Conservation (phyloP, 305 asterid genomes). For the Fraxinus baroniana region DNA sequence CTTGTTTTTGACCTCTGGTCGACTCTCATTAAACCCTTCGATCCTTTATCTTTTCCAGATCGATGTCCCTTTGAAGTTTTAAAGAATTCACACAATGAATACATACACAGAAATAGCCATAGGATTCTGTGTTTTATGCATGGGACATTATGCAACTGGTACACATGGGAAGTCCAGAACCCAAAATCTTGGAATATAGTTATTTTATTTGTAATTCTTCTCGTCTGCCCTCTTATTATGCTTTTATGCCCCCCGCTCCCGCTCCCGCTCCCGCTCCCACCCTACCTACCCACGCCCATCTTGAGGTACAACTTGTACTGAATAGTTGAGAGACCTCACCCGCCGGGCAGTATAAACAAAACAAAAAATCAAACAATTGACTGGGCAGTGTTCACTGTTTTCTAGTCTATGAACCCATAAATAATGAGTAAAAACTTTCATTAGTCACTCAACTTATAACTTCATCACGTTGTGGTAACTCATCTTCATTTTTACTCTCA, state of each 20-base stretch:
- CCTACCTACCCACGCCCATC: background rate
- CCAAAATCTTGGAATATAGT: background rate
- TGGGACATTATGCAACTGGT: background rate
- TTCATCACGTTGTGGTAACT: no score
- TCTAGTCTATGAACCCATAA: background rate
- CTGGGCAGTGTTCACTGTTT: background rate
- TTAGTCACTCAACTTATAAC: no score
- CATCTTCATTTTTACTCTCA: no score
- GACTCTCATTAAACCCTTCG: background rate
- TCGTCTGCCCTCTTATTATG: background rate
- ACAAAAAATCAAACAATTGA: background rate
- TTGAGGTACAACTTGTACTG: background rate
- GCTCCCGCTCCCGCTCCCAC: background rate
- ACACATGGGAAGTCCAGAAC: background rate
- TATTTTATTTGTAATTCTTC: background rate
- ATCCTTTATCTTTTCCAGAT: background rate
- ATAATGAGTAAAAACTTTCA: no score
- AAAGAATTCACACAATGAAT: background rate
- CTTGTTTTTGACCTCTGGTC: background rate
- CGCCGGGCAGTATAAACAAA: background rate
- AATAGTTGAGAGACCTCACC: background rate
- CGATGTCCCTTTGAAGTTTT: background rate
- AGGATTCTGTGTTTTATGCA: background rate
- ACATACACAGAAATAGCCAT: background rate
- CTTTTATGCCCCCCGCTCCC: background rate